These are phyloP conservation scores for Lactarius deliciosus DNA, from an alignment of 768 basidiomycete genomes.

Conservation along the genomic window DNA sequence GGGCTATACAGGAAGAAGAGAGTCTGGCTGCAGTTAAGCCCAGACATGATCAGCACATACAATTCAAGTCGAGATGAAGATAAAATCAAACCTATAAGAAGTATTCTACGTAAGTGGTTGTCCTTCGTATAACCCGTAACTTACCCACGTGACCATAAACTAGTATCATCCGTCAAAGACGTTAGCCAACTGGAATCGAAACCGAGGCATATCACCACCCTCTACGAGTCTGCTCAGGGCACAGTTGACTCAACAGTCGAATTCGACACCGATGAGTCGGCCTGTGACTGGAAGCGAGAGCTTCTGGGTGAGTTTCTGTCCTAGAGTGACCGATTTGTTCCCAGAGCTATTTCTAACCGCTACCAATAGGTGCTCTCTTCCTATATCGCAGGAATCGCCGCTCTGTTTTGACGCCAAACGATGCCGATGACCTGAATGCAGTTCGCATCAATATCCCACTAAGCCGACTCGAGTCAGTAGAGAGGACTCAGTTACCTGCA, in stretches of 20 bases:
- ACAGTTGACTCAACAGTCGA: slow-evolving; percentile 39
- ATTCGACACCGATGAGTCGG: slow-evolving; percentile 59
- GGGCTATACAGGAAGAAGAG: slow-evolving; percentile 48
- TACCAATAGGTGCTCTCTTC: slow-evolving; percentile 44
- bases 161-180: slow-evolving; percentile 51
- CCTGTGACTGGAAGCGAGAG: slow-evolving; percentile 50
- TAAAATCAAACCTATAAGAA: slow-evolving; percentile 50
- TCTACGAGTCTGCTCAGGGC: slow-evolving; percentile 37
- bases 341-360: not conserved
- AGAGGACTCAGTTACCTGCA: slow-evolving; percentile 29
- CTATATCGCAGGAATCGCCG: slow-evolving; percentile 46
- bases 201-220: slow-evolving; percentile 43
- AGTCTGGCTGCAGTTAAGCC: slow-evolving; percentile 61
- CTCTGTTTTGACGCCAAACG: slow-evolving; percentile 35
- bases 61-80: slow-evolving; percentile 55
- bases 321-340: not conserved
- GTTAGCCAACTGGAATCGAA: slow-evolving; percentile 46
- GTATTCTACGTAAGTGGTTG: slow-evolving; percentile 48
- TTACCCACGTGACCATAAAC: slow-evolving; percentile 1
- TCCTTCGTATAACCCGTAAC: not conserved
- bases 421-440: slow-evolving; percentile 39
- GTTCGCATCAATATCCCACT: slow-evolving; percentile 50
- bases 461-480: slow-evolving; percentile 38
- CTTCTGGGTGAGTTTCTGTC: slow-evolving; percentile 39
- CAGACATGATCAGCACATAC: slow-evolving; percentile 60